Conservation (phyloP, 2,329 filamentous ascomycete species). For the Aspergillus persii region DNA sequence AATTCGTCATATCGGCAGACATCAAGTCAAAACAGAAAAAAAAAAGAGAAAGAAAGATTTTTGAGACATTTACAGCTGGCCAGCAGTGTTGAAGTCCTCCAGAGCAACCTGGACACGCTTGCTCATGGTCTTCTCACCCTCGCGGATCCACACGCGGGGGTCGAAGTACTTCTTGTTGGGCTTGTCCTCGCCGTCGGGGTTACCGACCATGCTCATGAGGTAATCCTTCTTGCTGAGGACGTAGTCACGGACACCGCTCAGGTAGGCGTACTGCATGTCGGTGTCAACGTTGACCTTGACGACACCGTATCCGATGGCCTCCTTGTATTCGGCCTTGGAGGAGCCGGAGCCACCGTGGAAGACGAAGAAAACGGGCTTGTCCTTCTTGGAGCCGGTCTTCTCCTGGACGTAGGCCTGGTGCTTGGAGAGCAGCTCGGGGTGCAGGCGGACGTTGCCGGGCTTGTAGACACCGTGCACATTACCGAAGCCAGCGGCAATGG, state of each 20-base stretch:
- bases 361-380: constrained; percentile 97
- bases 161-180: constrained; percentile 98
- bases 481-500: constrained; percentile 95
- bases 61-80: constrained; percentile 62
- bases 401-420: constrained; percentile 91
- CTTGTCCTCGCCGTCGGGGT: constrained; percentile 94
- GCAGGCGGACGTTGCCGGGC: constrained; percentile 93
- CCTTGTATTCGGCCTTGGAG: constrained; percentile 81
- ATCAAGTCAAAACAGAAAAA: constrained; percentile 4
- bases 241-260: constrained; percentile 90
- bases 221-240: constrained; percentile 94
- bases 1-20: constrained; percentile 17
- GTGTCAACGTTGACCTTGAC: constrained; percentile 99
- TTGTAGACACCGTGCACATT: constrained; percentile 99
- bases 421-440: constrained; percentile 93
- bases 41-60: constrained; percentile 5
- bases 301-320: constrained; percentile 89
- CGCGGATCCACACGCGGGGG: constrained; percentile 88
- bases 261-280: constrained; percentile 94
- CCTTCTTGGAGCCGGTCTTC: constrained; percentile 66
- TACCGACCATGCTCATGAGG: constrained; percentile 80
- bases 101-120: constrained; percentile 76
- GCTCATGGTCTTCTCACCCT: constrained; percentile 95
- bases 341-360: constrained; percentile 98
- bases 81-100: constrained; percentile 85